A percentile compares a stretch with the other conserved stretches of the same genome.
These are phyloP conservation scores for Podospora pseudoanserina DNA, from an alignment of 495 filamentous ascomycete genomes.

Conservation along the genomic window DNA sequence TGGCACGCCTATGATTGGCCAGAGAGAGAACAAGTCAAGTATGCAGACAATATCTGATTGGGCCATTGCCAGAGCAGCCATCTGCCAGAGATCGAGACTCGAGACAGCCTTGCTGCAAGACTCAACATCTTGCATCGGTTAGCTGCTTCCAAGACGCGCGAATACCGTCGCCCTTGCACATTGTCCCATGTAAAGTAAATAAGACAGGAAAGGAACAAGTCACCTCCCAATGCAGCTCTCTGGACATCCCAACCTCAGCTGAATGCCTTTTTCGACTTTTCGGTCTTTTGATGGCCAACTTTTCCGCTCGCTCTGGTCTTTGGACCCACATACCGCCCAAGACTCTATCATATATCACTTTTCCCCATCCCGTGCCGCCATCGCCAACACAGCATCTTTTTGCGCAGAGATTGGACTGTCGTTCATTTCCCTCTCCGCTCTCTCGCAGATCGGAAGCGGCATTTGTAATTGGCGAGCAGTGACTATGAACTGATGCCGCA, in stretches of 20 bases:
- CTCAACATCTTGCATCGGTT: background rate
- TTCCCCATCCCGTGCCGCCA: background rate
- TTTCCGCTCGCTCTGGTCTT: background rate
- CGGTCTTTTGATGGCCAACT: background rate
- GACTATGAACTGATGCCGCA: background rate
- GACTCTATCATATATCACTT: background rate
- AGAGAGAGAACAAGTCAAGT: too few species aligned
- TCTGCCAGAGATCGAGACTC: background rate
- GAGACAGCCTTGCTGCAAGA: background rate
- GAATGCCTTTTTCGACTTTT: background rate
- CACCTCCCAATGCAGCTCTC: background rate
- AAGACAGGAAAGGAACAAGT: background rate
- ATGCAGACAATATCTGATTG: too few species aligned
- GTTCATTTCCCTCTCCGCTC: background rate
- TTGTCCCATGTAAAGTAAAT: background rate
- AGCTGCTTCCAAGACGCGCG: background rate
- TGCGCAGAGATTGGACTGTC: background rate
- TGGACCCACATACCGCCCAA: background rate
- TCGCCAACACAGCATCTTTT: background rate
- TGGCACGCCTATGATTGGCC: background rate
- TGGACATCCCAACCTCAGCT: background rate
- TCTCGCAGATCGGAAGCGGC: background rate
- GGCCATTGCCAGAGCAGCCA: background rate
- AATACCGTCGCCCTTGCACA: background rate
- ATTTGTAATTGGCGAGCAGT: background rate